Percentiles rank a stretch among this genome's conserved stretches.
phyloP scores from a whole-genome alignment of 495 filamentous ascomycete genomes.

The Penicillium psychrofluorescens region DNA sequence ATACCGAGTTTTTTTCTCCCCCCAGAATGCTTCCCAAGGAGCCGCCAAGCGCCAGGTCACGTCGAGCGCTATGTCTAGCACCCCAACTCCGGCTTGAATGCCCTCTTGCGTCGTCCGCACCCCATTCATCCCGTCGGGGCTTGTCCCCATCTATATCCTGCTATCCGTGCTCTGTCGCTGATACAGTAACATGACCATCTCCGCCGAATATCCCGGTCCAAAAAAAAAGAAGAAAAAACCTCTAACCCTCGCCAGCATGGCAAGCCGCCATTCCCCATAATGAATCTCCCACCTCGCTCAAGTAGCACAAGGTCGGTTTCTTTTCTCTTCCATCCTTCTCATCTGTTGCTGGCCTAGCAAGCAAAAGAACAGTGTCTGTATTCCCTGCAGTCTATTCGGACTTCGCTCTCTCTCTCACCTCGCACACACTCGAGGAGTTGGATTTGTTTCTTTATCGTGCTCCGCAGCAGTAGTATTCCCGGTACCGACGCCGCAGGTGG shows the following conservation, averaged over 20 bases:
- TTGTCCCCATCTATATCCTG: conserved; percentile 19
- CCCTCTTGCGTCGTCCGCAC: background rate
- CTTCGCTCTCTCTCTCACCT: background rate
- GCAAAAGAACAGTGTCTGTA: conserved; percentile 5
- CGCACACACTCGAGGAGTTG: background rate
- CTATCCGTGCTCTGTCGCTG: too few species aligned
- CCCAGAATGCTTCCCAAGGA: conserved; percentile 24
- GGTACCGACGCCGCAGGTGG: too few species aligned
- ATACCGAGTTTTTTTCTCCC: conserved; percentile 21
- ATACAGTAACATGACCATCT: conserved; percentile 9
- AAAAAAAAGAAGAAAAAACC: too few species aligned
- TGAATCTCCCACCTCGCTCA: conserved; percentile 11
- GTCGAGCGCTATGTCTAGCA: conserved; percentile 19
- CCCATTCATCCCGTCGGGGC: conserved; percentile 20
- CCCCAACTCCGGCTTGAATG: conserved; percentile 31
- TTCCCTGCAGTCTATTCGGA: conserved; percentile 5
- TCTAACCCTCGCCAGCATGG: conserved; percentile 5
- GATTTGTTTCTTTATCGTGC: conserved; percentile 6
- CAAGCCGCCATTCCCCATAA: conserved; percentile 2
- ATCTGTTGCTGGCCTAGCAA: conserved; percentile 11
- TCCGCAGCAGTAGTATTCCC: too few species aligned
- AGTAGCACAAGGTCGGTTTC: conserved; percentile 34
- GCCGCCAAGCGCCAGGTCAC: conserved; percentile 35
- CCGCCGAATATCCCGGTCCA: conserved; percentile 11
- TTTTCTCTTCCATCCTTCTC: conserved; percentile 21